Evolutionary conservation across 495 filamentous ascomycete species (phyloP).

Genomic region (Entonaema liquescens): DNA sequence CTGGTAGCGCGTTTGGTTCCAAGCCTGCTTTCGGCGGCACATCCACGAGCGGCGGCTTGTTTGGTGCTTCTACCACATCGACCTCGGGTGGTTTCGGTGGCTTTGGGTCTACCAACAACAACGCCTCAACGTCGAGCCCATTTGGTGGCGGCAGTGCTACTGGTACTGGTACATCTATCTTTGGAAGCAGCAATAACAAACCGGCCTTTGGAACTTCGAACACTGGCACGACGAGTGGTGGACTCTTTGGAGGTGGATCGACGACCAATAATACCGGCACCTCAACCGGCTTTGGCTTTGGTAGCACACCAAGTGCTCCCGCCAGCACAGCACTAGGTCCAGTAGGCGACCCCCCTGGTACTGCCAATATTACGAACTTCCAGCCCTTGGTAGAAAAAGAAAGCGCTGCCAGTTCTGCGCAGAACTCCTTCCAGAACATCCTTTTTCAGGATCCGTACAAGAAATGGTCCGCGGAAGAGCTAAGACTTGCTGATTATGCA

Average conservation of each 20-base stretch:
- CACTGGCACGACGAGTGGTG: conserved; percentile 55
- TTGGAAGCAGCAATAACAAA: conserved; percentile 49
- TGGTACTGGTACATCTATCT: conserved; percentile 48
- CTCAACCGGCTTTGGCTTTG: conserved; percentile 56
- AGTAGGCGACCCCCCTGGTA: conserved; percentile 68
- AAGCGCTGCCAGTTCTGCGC: conserved; percentile 54
- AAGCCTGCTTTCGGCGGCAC: conserved; percentile 45
- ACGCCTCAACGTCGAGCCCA: conserved; percentile 55
- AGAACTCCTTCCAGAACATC: conserved; percentile 86
- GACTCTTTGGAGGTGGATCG: conserved; percentile 57
- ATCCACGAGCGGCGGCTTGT: conserved; percentile 40
- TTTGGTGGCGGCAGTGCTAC: conserved; percentile 53
- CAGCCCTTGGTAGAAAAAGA: conserved; percentile 85
- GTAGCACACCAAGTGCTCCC: conserved; percentile 48
- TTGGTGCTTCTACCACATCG: conserved; percentile 45
- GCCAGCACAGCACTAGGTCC: conserved; percentile 62
- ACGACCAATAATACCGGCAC: conserved; percentile 40
- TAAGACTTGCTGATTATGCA: conserved; percentile 88
- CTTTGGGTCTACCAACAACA: conserved; percentile 58
- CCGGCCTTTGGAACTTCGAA: conserved; percentile 55
- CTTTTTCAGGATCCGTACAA: conserved; percentile 85
- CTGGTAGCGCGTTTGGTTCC: conserved; percentile 60
- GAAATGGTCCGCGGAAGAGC: conserved; percentile 89
- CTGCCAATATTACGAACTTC: conserved; percentile 75
- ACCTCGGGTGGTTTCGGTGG: conserved; percentile 48